These are phyloP conservation scores for Aleurites moluccanus DNA, from an alignment of 441 rosid genomes.

Conservation along the genomic window DNA sequence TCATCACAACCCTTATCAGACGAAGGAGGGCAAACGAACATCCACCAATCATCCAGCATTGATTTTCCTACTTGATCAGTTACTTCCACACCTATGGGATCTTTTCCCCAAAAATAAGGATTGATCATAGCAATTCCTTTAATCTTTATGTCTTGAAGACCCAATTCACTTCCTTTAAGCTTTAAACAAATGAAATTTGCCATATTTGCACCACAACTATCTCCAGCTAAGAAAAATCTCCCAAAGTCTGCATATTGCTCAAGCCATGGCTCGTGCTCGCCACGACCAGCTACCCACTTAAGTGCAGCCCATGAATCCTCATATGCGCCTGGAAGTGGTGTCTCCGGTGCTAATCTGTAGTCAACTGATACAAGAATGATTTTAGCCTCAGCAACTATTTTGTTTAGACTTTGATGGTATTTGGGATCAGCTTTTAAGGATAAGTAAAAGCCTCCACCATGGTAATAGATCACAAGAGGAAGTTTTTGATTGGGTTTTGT, in stretches of 20 bases:
- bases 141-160: neutral
- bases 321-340: conserved; percentile 64
- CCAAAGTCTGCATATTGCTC: conserved; percentile 42
- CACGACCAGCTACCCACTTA: conserved; percentile 40
- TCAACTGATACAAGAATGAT: conserved; percentile 55
- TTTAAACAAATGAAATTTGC: neutral
- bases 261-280: conserved; percentile 51
- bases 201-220: conserved; percentile 62
- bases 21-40: conserved; percentile 52
- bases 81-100: conserved; percentile 17
- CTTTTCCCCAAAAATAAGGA: conserved; percentile 27
- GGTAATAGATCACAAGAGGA: conserved; percentile 69
- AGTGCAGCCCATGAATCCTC: conserved; percentile 74
- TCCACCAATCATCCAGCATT: conserved; percentile 82
- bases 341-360: conserved; percentile 71
- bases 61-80: conserved; percentile 40
- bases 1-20: conserved; percentile 59
- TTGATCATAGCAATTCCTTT: conserved; percentile 25
- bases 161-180: neutral
- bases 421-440: conserved; percentile 49
- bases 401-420: conserved; percentile 65
- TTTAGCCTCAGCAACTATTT: conserved; percentile 50
- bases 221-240: conserved; percentile 54
- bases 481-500: conserved; percentile 35
- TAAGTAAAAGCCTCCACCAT: conserved; percentile 69